Conservation (phyloP, 495 filamentous ascomycete species). For the Trichoderma reesei region DNA sequence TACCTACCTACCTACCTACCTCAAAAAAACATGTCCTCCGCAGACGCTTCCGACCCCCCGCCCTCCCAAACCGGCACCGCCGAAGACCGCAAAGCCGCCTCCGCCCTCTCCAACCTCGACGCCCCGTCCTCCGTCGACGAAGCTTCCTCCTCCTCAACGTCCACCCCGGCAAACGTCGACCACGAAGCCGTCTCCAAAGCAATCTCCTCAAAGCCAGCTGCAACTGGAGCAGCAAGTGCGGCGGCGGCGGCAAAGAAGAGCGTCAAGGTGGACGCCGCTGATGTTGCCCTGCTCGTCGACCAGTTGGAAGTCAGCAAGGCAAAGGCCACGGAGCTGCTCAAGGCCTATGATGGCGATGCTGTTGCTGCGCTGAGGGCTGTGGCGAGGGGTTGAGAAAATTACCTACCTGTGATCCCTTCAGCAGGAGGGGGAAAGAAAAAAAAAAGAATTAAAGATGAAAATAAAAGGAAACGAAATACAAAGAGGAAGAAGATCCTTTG, state of each 20-base stretch:
- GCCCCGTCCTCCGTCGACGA: slow-evolving; percentile 47
- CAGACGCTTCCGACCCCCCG: slow-evolving; percentile 51
- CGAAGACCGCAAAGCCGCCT: slow-evolving; percentile 86
- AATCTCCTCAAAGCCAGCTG: slow-evolving; percentile 51
- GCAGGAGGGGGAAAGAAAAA: background rate
- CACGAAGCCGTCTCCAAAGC: slow-evolving; percentile 77
- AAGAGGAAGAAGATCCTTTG: background rate
- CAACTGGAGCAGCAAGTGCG: slow-evolving; percentile 27
- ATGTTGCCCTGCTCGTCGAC: slow-evolving; percentile 47
- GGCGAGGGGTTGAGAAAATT: background rate
- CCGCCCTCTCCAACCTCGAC: slow-evolving; percentile 71
- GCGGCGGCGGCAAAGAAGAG: slow-evolving; percentile 25
- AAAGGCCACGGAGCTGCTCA: slow-evolving; percentile 78
- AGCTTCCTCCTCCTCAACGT: slow-evolving; percentile 42
- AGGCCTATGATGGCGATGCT: slow-evolving; percentile 67
- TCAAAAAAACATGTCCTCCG: slow-evolving; percentile 41
- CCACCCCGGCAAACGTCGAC: slow-evolving; percentile 50
- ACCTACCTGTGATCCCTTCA: no score
- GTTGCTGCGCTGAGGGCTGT: slow-evolving; percentile 57
- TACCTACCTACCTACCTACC: no score
- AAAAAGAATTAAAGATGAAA: background rate
- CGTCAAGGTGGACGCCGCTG: slow-evolving; percentile 34
- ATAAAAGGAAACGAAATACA: background rate
- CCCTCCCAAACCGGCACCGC: slow-evolving; percentile 58
- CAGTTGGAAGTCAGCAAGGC: slow-evolving; percentile 67